These are phyloP conservation scores for Hemerocallis citrina DNA, from an alignment of 106 monocot species.

Conservation along the genomic window DNA sequence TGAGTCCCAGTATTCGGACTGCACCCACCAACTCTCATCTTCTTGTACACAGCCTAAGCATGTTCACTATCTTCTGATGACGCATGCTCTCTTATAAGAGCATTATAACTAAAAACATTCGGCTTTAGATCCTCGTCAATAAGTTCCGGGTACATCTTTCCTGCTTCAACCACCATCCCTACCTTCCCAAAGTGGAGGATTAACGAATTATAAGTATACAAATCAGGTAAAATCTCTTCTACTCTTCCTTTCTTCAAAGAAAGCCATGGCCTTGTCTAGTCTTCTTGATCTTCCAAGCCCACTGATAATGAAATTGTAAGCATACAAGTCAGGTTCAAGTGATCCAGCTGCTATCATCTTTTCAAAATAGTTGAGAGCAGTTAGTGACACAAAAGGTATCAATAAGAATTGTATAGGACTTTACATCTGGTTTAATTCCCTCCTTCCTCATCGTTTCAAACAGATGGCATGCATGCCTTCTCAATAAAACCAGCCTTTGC, in stretches of 20 bases:
- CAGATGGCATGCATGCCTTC: slow-evolving; percentile 36
- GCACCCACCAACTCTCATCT: slow-evolving; percentile 78
- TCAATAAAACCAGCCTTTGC: slow-evolving; percentile 54
- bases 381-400: slow-evolving; percentile 37
- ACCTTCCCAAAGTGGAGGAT: slow-evolving; percentile 71
- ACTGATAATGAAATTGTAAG: slow-evolving; percentile 75
- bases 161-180: slow-evolving; percentile 68
- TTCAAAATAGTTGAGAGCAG: slow-evolving; percentile 55
- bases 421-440: slow-evolving; percentile 74
- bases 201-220: slow-evolving; percentile 87
- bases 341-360: slow-evolving; percentile 40
- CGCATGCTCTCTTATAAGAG: slow-evolving; percentile 76
- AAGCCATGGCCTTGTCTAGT: slow-evolving; percentile 51
- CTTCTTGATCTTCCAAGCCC: slow-evolving; percentile 56
- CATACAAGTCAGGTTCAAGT: slow-evolving; percentile 75
- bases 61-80: slow-evolving; percentile 42
- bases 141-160: slow-evolving; percentile 76
- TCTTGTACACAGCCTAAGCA: slow-evolving; percentile 63
- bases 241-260: slow-evolving; percentile 71
- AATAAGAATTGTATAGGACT: slow-evolving; percentile 75
- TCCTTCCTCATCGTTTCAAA: slow-evolving; percentile 60
- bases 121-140: slow-evolving; percentile 58
- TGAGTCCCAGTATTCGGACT: slow-evolving; percentile 74
- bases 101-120: slow-evolving; percentile 92
- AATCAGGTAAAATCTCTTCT: slow-evolving; percentile 70